These are phyloP conservation scores for Francoa sonchifolia DNA, from an alignment of 441 rosid species.

Conservation along the genomic window DNA sequence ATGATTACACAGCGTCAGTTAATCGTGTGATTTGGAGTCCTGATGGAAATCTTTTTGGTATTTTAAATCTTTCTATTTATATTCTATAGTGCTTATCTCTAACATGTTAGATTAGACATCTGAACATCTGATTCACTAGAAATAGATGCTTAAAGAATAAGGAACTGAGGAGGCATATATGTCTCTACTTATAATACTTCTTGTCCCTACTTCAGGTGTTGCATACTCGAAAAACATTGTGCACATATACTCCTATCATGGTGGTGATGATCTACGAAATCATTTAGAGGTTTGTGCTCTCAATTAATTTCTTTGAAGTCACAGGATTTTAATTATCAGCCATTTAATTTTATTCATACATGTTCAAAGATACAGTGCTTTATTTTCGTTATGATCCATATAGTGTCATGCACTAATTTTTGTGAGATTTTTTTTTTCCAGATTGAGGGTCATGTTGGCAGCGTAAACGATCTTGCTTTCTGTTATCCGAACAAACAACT, in stretches of 20 bases:
- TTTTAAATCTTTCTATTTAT: conserved; percentile 4
- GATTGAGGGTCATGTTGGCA: conserved; percentile 76
- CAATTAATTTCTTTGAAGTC: conserved; percentile 1
- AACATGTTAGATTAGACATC: neutral
- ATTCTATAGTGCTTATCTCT: neutral
- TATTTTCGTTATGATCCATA: no score
- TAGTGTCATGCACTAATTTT: no score
- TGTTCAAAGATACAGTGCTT: no score
- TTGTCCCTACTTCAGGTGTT: conserved; percentile 40
- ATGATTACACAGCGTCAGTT: conserved; percentile 43
- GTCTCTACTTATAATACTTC: conserved; percentile 6
- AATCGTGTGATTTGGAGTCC: conserved; percentile 88
- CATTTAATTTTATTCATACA: neutral
- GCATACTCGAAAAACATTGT: conserved; percentile 80
- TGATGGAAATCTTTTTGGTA: conserved; percentile 77
- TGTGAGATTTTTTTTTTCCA: conserved; percentile 16
- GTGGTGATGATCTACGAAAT: conserved; percentile 49
- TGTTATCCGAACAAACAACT: conserved; percentile 55
- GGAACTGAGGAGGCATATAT: no score
- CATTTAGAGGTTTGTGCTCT: conserved; percentile 56
- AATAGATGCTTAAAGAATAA: neutral
- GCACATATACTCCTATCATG: conserved; percentile 59
- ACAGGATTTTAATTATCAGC: neutral
- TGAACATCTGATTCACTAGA: conserved; percentile 1
- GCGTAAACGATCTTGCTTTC: conserved; percentile 68